Evolutionary conservation across 148 eudicot species (phyloP).

Genomic region (Arctostaphylos glauca): DNA sequence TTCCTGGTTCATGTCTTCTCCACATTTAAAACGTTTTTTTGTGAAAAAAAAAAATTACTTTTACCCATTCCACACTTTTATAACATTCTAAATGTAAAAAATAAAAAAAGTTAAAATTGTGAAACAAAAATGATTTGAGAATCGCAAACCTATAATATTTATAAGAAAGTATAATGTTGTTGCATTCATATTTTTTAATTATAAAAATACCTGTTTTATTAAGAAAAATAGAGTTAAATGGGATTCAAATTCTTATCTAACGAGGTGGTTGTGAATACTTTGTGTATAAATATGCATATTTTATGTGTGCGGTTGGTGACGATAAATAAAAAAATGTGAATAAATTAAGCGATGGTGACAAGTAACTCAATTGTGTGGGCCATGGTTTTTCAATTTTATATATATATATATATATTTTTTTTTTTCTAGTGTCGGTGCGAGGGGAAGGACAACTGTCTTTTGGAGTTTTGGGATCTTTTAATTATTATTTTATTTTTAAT

Average conservation of each 20-base stretch:
- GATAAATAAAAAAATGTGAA: not conserved
- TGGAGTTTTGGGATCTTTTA: not conserved
- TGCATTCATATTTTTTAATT: no score
- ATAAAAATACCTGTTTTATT: not conserved
- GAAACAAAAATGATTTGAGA: no score
- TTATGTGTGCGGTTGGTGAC: not conserved
- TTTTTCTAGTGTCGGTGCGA: not conserved
- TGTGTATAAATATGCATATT: not conserved
- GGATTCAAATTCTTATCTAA: not conserved
- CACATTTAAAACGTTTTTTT: no score
- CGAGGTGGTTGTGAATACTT: not conserved
- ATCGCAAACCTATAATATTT: no score
- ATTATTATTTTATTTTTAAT: not conserved
- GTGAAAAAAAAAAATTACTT: no score
- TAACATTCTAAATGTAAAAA: no score
- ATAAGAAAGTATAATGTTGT: no score
- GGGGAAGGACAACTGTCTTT: not conserved
- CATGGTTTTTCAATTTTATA: not conserved
- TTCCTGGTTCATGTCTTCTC: no score
- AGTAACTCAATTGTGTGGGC: not conserved
- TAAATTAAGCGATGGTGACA: not conserved
- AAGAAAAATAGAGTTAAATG: not conserved
- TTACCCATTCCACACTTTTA: no score
- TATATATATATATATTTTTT: not conserved
- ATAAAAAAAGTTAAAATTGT: no score